Evolutionary conservation across 257 asterid species (phyloP).

Genomic region (Nicotiana benthamiana): DNA sequence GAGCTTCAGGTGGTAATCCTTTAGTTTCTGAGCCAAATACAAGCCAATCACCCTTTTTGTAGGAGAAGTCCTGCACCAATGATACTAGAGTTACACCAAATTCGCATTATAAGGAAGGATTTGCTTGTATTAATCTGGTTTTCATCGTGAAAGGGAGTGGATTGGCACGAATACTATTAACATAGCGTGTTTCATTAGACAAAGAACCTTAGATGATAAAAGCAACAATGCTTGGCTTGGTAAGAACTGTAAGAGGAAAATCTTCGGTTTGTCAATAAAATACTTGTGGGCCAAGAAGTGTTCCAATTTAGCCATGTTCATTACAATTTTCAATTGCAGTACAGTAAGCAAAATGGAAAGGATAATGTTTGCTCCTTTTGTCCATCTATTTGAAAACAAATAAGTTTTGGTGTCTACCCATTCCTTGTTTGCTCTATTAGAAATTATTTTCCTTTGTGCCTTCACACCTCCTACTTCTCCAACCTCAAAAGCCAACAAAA

Average conservation of each 20-base stretch:
- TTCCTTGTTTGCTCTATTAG: not conserved
- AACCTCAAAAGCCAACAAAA: not conserved
- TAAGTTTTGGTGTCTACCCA: not conserved
- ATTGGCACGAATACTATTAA: not conserved
- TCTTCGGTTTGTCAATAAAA: not conserved
- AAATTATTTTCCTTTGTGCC: not conserved
- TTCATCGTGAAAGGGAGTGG: not conserved
- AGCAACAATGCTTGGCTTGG: not conserved
- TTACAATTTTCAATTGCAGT: not conserved
- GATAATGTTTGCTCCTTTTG: not conserved
- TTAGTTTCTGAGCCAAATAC: slow-evolving; percentile 90
- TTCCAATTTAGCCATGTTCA: not conserved
- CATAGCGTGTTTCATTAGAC: not conserved
- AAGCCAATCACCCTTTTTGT: slow-evolving; percentile 89
- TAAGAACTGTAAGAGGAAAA: not conserved
- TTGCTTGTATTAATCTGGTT: not conserved
- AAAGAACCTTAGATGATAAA: not conserved
- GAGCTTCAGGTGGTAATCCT: slow-evolving; percentile 79
- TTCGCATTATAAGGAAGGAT: not conserved
- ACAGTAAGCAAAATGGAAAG: not conserved
- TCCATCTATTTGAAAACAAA: not conserved
- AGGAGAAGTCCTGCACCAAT: slow-evolving; percentile 63
- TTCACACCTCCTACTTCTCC: not conserved
- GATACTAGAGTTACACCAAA: not conserved
- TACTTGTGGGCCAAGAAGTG: not conserved